Conservation (phyloP, 352 stramenopile species). For the Globisporangium paddicum region DNA sequence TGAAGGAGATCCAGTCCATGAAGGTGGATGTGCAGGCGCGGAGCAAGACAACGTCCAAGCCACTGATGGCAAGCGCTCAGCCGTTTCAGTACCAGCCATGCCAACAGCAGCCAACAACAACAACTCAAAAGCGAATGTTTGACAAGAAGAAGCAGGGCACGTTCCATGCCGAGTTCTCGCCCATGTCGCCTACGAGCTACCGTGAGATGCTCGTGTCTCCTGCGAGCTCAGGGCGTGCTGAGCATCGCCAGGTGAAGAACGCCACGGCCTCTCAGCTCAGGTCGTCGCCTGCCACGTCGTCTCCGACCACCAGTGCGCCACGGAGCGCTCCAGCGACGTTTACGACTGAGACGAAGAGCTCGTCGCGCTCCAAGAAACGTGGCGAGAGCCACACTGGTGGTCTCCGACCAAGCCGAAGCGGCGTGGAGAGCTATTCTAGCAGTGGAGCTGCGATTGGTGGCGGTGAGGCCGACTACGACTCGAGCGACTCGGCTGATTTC, state of each 20-base stretch:
- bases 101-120: slow-evolving; percentile 10
- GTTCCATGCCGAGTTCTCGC: neutral
- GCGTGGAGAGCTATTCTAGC: neutral
- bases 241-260: neutral
- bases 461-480: slow-evolving; percentile 13
- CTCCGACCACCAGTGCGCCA: neutral
- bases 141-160: slow-evolving; percentile 10
- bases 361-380: slow-evolving; percentile 1
- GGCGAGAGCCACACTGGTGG: neutral
- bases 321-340: slow-evolving; percentile 1
- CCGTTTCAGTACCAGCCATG: slow-evolving; percentile 9
- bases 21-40: slow-evolving; percentile 29
- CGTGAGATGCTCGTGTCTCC: slow-evolving; percentile 7
- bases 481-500: slow-evolving; percentile 12
- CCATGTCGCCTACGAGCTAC: slow-evolving; percentile 6
- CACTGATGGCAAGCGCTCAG: neutral
- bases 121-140: slow-evolving; percentile 16
- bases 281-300: neutral
- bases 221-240: slow-evolving; percentile 1
- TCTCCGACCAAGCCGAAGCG: neutral
- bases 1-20: slow-evolving; percentile 13
- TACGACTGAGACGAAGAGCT: neutral
- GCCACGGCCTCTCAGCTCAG: neutral
- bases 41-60: slow-evolving; percentile 16
- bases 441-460: neutral